Evolutionary conservation across 805 yeast species (phyloP), one percentile per base, ranked within the genome.

Genomic region (Ogataea populi-albae): DNA sequence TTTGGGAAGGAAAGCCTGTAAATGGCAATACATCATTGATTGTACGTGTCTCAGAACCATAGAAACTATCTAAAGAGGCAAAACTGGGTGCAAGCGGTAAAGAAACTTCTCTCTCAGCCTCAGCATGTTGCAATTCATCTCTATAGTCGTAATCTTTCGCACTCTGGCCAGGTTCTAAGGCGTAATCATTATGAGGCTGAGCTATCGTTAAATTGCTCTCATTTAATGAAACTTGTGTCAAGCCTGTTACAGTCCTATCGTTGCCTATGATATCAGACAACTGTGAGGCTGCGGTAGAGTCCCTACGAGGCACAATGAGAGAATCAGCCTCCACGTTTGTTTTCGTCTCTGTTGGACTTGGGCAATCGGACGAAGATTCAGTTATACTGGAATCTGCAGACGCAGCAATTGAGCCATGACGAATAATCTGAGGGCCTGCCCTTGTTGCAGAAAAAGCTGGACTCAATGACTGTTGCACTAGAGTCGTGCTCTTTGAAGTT

Each of bases 1-100:
- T 35, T 29, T 38, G 44, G 9, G 43, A 34, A 3, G 40, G 43
- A 7, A 37, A n/a, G 4, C 41, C 41, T 2, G 39, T 17, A 25
- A 32, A 37, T 4, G 26, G 10, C 5, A 37, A 25, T 14, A 34
- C 19, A 4, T 38, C 43, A 3, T 30, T 23, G 3, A 35, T 23
- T 7, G 34, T 33, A 2, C 39, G 31, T 17, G 43, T 40, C 3
- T 50, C 42, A 26, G 52, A 56, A 30, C 54, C 66, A 52, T 80
- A 79, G 40, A 75, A 71, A 54, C 88, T 78, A 50, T 81, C 88
- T 52, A 84, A 62, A 0, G 89, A 82, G 1, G 91, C 91, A 65
- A 81, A 82, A 43, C 88, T 81, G 26, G 84, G 85, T 42, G 77
- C 80, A 11, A 80, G 65, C 0, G 86, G 86, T 25, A 82, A 15